A percentile compares a stretch with the other conserved stretches of the same genome.
phyloP scores from a whole-genome alignment of 192 early-diverging fungal species.

The Dimargaris xerosporica region DNA sequence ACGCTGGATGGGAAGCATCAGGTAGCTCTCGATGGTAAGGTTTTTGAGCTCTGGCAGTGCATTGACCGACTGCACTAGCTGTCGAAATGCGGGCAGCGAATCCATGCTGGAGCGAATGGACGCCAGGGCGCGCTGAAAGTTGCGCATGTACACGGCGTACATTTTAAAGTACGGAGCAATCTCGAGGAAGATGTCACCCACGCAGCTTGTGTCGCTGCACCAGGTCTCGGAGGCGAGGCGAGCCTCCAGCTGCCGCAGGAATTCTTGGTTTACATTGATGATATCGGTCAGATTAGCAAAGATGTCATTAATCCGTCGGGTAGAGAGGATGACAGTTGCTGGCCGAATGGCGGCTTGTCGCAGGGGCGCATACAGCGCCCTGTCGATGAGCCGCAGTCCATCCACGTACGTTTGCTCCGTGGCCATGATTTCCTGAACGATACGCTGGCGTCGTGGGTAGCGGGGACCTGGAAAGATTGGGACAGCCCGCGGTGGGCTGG shows the following conservation, averaged over 20 bases:
- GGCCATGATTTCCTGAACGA: constrained; percentile 62
- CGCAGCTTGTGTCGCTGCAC: constrained; percentile 18
- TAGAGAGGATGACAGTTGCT: constrained; percentile 23
- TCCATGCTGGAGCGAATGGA: constrained; percentile 23
- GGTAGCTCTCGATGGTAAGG: constrained; percentile 32
- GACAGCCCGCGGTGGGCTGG: too few relatives aligned
- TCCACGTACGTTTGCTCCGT: constrained; percentile 80
- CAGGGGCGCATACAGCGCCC: constrained; percentile 17
- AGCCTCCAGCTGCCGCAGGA: constrained; percentile 39
- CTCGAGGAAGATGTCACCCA: constrained; percentile 30
- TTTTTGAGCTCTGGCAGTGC: constrained; percentile 26
- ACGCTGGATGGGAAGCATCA: constrained; percentile 33
- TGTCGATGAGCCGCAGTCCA: constrained; percentile 39
- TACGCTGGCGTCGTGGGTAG: constrained; percentile 13
- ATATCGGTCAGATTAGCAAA: constrained; percentile 54
- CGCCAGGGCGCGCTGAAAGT: constrained; percentile 30
- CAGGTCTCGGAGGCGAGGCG: constrained; percentile 25
- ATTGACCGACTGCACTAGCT: constrained; percentile 24
- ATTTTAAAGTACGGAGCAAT: constrained; percentile 33
- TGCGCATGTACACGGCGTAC: constrained; percentile 37
- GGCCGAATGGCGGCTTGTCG: background rate
- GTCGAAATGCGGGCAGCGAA: constrained; percentile 20
- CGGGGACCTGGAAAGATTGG: too few relatives aligned
- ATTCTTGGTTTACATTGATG: constrained; percentile 37
- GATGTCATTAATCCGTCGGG: constrained; percentile 40